Conservation (phyloP, 768 basidiomycete species). For the Trametes punicea region DNA sequence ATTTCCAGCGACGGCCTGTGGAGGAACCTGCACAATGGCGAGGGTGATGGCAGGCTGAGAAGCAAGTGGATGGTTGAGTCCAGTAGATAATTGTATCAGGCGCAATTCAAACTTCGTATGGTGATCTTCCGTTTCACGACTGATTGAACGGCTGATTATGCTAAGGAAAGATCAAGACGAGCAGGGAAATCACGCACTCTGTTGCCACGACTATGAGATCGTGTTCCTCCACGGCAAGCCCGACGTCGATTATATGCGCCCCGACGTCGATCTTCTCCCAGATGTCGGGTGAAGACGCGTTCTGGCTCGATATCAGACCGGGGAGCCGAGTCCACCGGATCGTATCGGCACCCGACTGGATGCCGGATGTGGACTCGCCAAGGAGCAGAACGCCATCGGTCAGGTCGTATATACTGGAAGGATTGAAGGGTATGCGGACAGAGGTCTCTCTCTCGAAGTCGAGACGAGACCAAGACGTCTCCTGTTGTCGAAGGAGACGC, state of each 20-base stretch:
- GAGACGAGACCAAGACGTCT: conserved; percentile 14
- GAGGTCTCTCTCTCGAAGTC: conserved; percentile 12
- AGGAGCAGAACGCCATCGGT: conserved; percentile 25
- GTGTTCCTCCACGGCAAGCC: conserved; percentile 23
- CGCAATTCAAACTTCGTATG: conserved; percentile 15
- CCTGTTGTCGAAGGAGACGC: conserved; percentile 10
- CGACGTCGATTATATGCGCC: conserved; percentile 24
- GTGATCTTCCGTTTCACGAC: conserved; percentile 14
- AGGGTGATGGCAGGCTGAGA: conserved; percentile 16
- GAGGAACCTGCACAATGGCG: not conserved
- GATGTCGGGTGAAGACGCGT: not conserved
- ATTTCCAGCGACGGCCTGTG: not conserved
- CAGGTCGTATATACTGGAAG: conserved; percentile 27
- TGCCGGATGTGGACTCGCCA: conserved; percentile 17
- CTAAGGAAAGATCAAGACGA: not conserved
- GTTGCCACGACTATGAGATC: conserved; percentile 26
- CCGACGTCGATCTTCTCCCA: conserved; percentile 22
- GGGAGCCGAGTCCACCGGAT: conserved; percentile 13
- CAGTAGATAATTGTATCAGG: conserved; percentile 23
- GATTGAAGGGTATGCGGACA: conserved; percentile 16
- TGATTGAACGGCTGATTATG: not conserved
- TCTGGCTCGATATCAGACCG: not conserved
- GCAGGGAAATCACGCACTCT: conserved; percentile 11
- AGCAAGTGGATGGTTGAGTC: conserved; percentile 23
- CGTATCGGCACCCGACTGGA: conserved; percentile 10